A percentile compares a stretch with the other conserved stretches of the same genome.
These are phyloP conservation scores for Ascomycota sp. DNA, from an alignment of 2,329 filamentous ascomycete species.

Conservation along the genomic window DNA sequence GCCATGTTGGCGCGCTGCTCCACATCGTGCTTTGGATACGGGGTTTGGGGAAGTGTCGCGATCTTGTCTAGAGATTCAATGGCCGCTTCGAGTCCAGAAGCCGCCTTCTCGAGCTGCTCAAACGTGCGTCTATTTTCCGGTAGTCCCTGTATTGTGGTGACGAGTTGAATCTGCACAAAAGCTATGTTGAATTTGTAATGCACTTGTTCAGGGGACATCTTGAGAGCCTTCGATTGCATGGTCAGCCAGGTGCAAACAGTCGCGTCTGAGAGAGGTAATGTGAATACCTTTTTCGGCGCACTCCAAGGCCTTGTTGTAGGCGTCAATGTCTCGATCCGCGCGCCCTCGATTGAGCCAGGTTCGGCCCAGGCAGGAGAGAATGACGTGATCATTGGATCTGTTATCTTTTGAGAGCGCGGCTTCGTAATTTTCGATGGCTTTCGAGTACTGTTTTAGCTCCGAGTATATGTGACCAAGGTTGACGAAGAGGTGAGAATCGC, in stretches of 20 bases:
- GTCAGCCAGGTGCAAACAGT: background rate
- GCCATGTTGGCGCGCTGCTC: conserved; percentile 97
- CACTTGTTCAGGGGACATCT: conserved; percentile 60
- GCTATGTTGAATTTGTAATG: conserved; percentile 96
- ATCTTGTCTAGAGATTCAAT: conserved; percentile 53
- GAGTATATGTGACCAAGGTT: conserved; percentile 88
- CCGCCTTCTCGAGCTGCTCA: conserved; percentile 61
- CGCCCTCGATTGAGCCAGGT: conserved; percentile 72
- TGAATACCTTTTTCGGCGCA: conserved; percentile 39
- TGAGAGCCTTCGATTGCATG: conserved; percentile 36
- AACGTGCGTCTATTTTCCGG: conserved; percentile 59
- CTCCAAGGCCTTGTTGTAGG: conserved; percentile 34
- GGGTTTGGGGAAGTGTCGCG: conserved; percentile 43
- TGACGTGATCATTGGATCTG: conserved; percentile 50
- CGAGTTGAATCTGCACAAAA: conserved; percentile 90
- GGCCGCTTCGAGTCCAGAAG: conserved; percentile 63
- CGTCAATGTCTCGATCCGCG: conserved; percentile 33
- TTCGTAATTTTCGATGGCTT: conserved; percentile 92
- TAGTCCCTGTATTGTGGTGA: conserved; percentile 56
- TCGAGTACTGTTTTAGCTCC: conserved; percentile 73
- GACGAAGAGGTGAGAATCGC: conserved; percentile 71
- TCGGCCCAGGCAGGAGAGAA: conserved; percentile 69
- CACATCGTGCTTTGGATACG: conserved; percentile 76
- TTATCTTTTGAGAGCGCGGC: conserved; percentile 60
- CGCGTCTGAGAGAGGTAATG: no score